These are phyloP conservation scores for Magnusiomyces clavatus DNA, from an alignment of 1,139 yeast genomes.

Conservation along the genomic window DNA sequence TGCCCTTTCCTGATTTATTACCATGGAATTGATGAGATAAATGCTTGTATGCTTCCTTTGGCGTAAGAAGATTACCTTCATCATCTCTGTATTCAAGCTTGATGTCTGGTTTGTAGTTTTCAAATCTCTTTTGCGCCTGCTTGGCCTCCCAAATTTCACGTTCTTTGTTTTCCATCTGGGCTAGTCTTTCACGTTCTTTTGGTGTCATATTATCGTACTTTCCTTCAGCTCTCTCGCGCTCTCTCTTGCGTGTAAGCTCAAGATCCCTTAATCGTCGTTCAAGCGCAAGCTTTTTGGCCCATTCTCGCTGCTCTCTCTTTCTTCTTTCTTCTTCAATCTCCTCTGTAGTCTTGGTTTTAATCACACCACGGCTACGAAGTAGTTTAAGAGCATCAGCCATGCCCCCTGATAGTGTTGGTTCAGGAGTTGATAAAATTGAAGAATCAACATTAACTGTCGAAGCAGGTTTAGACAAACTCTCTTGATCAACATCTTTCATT, in stretches of 20 bases:
- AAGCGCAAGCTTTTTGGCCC: constrained; percentile 22
- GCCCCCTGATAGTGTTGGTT: constrained; percentile 41
- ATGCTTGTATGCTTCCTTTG: constrained; percentile 79
- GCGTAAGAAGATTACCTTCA: constrained; percentile 52
- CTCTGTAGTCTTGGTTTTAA: constrained; percentile 26
- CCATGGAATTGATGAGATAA: constrained; percentile 89
- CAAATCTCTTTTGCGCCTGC: constrained; percentile 31
- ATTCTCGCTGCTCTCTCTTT: constrained; percentile 23
- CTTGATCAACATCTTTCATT: constrained; percentile 9
- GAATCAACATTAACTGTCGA: constrained; percentile 10
- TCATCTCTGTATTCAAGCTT: constrained; percentile 63
- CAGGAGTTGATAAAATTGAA: constrained; percentile 17
- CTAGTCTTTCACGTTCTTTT: constrained; percentile 31
- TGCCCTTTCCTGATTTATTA: constrained; percentile 40
- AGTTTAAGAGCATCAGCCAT: constrained; percentile 52
- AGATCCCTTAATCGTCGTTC: constrained; percentile 24
- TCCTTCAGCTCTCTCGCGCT: constrained; percentile 25
- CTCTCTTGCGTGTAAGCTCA: constrained; percentile 32
- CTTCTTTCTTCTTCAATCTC: constrained; percentile 18
- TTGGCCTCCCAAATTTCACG: constrained; percentile 27
- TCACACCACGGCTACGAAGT: constrained; percentile 41
- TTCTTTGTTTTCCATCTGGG: constrained; percentile 36
- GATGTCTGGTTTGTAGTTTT: constrained; percentile 57
- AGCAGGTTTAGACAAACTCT: neutral
- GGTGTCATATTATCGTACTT: constrained; percentile 28